Evolutionary conservation across 2,329 filamentous ascomycete species (phyloP).

Genomic region (Fonsecaea erecta): DNA sequence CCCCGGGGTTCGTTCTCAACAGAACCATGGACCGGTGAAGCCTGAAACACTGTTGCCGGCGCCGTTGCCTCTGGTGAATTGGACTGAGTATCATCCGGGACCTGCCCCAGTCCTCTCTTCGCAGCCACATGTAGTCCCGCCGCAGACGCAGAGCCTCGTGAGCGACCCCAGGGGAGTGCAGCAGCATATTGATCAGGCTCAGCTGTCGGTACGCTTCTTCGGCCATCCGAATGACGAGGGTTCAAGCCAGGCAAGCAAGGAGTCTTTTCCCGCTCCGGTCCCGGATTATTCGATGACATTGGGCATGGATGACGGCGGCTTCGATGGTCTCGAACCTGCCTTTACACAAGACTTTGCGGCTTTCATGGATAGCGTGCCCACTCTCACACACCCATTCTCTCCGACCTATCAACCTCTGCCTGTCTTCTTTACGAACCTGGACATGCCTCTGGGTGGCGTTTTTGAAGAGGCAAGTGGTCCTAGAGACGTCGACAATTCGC

Average conservation of each 20-base stretch:
- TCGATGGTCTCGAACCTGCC: slow-evolving; percentile 3
- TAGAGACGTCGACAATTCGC: slow-evolving; percentile 40
- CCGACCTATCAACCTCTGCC: slow-evolving; percentile 47
- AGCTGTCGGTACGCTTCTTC: background rate
- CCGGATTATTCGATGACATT: slow-evolving; percentile 3
- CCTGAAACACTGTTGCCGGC: slow-evolving; percentile 1
- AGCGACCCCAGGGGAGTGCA: background rate
- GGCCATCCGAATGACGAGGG: background rate
- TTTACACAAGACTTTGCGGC: slow-evolving; percentile 11
- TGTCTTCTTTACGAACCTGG: slow-evolving; percentile 46
- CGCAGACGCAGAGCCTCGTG: background rate
- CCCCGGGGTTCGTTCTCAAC: slow-evolving; percentile 45
- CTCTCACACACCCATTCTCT: slow-evolving; percentile 7
- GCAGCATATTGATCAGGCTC: background rate
- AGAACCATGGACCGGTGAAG: background rate
- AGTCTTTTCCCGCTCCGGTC: background rate
- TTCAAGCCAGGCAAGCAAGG: background rate
- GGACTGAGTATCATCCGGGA: slow-evolving; percentile 21
- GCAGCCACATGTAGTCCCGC: background rate
- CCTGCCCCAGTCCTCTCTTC: slow-evolving; percentile 28
- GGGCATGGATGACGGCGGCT: background rate
- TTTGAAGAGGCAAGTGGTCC: background rate
- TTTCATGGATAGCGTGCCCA: slow-evolving; percentile 16
- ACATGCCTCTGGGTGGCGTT: slow-evolving; percentile 39
- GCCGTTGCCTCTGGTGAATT: slow-evolving; percentile 35